phyloP scores from a whole-genome alignment of 2,329 filamentous ascomycete genomes.

The Claviceps maximensis region DNA sequence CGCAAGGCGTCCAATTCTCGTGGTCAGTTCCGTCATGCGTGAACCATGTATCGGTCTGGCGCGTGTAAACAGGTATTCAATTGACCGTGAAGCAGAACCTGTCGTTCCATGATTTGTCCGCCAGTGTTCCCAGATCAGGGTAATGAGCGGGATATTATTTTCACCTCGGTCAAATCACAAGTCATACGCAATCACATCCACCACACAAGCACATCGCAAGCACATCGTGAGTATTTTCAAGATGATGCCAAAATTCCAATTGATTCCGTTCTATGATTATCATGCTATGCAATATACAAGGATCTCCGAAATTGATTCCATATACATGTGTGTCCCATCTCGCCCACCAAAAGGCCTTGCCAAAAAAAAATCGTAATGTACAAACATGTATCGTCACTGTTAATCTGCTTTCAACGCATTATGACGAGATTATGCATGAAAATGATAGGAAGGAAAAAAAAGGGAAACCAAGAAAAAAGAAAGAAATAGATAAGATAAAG shows the following conservation, averaged over 20 bases:
- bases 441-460: not conserved
- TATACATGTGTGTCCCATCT: not conserved
- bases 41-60: too few species aligned
- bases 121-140: too few species aligned
- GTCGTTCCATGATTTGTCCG: too few species aligned
- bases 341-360: not conserved
- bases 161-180: too few species aligned
- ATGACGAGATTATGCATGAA: conserved; percentile 1
- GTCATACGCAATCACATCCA: too few species aligned
- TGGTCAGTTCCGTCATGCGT: too few species aligned
- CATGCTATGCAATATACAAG: conserved; percentile 3
- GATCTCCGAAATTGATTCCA: not conserved
- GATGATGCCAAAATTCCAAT: not conserved
- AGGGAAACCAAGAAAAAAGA: not conserved
- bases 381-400: conserved; percentile 3
- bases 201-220: too few species aligned
- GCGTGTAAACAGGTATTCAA: too few species aligned
- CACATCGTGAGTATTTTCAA: too few species aligned
- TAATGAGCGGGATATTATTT: too few species aligned
- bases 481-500: not conserved
- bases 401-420: not conserved
- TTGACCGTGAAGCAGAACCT: too few species aligned
- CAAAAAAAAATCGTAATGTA: conserved; percentile 3
- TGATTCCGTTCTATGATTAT: conserved; percentile 1
- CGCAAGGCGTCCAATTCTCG: too few species aligned